A percentile compares a stretch with the other conserved stretches of the same genome.
phyloP scores from a whole-genome alignment of 306 rosid species.

The Hylodesmum podocarpum region DNA sequence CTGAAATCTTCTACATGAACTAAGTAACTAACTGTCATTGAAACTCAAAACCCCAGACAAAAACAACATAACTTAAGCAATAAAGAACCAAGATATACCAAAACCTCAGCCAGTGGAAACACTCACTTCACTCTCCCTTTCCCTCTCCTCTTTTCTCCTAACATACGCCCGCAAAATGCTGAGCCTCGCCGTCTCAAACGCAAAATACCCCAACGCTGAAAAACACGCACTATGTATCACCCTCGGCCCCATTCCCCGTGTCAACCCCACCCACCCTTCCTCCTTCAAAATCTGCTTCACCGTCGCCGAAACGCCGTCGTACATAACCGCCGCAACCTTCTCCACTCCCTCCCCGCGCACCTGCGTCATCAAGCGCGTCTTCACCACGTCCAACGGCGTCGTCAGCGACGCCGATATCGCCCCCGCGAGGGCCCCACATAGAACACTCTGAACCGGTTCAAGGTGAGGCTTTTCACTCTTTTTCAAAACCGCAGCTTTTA shows the following conservation, averaged over 20 bases:
- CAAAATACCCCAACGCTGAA: constrained; percentile 89
- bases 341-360: constrained; percentile 51
- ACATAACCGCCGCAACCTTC: constrained; percentile 57
- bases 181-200: constrained; percentile 92
- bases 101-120: constrained; percentile 46
- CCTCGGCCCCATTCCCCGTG: constrained; percentile 90
- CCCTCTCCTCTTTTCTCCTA: constrained; percentile 45
- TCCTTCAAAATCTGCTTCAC: constrained; percentile 67
- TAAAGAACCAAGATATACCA: neutral
- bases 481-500: constrained; percentile 65
- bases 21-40: neutral
- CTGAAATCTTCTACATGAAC: neutral
- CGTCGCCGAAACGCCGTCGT: constrained; percentile 58
- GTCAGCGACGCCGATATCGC: constrained; percentile 87
- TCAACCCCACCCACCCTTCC: constrained; percentile 84
- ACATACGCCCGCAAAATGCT: constrained; percentile 57
- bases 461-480: constrained; percentile 36
- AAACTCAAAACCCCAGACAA: constrained; percentile 8
- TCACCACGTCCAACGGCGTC: constrained; percentile 89
- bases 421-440: constrained; percentile 89
- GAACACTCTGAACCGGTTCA: constrained; percentile 80
- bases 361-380: constrained; percentile 94
- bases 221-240: constrained; percentile 91
- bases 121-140: constrained; percentile 26
- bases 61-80: neutral